phyloP scores from a whole-genome alignment of 192 early-diverging fungal genomes.

The Funneliformis geosporum region DNA sequence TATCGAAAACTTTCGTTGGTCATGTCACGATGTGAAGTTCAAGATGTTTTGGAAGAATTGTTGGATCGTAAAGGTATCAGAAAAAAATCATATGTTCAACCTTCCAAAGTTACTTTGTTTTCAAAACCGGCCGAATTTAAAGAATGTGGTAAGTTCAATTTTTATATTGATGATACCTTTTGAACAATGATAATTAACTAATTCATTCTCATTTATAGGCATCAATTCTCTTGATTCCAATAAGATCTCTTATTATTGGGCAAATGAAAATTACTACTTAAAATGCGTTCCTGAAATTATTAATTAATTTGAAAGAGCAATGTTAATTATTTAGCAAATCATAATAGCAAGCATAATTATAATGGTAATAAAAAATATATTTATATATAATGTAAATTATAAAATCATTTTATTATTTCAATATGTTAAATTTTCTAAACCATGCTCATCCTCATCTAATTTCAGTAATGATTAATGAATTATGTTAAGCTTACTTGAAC shows the following conservation, averaged over 20 bases:
- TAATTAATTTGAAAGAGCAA: background rate
- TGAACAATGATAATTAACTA: background rate
- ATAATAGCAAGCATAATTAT: too few relatives aligned
- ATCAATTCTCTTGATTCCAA: slow-evolving; percentile 17
- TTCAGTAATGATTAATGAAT: too few relatives aligned
- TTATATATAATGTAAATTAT: too few relatives aligned
- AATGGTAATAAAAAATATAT: too few relatives aligned
- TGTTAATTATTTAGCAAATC: too few relatives aligned
- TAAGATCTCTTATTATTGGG: slow-evolving; percentile 31
- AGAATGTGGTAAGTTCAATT: slow-evolving; percentile 31
- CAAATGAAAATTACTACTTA: slow-evolving; percentile 9
- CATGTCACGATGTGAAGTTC: slow-evolving; percentile 36
- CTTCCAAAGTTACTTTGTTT: slow-evolving; percentile 31
- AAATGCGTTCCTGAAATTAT: slow-evolving; percentile 8
- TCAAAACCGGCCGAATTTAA: slow-evolving; percentile 27
- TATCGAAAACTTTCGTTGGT: slow-evolving; percentile 33
- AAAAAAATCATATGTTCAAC: slow-evolving; percentile 21
- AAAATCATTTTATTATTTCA: too few relatives aligned
- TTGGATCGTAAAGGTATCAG: slow-evolving; percentile 13
- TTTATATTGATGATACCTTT: background rate
- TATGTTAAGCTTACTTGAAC: too few relatives aligned
- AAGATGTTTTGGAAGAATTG: slow-evolving; percentile 33
- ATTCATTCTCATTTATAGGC: background rate
- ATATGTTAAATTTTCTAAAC: too few relatives aligned
- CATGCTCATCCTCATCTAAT: too few relatives aligned